Conservation (phyloP, 768 basidiomycete genomes). For the Leucosporidium yakuticum region DNA sequence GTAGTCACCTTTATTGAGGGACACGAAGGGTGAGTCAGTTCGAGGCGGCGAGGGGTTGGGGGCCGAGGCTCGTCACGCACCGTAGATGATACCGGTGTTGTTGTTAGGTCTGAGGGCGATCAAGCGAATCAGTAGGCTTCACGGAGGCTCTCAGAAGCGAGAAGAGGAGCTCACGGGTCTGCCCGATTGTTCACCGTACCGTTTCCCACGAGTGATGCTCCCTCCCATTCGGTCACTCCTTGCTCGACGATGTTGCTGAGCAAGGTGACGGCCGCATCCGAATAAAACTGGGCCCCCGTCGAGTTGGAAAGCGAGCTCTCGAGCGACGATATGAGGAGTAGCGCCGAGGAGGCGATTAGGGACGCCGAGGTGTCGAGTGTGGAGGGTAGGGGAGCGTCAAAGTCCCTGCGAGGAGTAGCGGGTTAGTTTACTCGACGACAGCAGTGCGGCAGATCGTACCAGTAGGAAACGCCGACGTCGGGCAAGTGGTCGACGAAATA, state of each 20-base stretch:
- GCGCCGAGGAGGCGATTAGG: constrained; percentile 4
- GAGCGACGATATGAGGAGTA: constrained; percentile 54
- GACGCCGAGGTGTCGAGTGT: constrained; percentile 11
- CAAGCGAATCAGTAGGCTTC: too few species aligned
- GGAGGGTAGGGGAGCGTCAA: neutral
- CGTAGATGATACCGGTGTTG: constrained; percentile 8
- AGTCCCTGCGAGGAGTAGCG: constrained; percentile 1
- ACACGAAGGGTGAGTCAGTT: neutral
- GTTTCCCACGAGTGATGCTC: constrained; percentile 4
- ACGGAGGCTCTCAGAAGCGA: too few species aligned
- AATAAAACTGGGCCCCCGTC: constrained; percentile 51
- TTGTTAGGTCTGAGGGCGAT: neutral
- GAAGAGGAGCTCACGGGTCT: neutral
- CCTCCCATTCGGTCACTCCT: neutral
- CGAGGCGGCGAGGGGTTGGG: neutral
- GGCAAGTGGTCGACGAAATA: constrained; percentile 5
- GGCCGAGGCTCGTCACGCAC: too few species aligned
- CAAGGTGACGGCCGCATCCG: neutral
- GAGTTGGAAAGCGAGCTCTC: constrained; percentile 88
- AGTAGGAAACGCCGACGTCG: constrained; percentile 5
- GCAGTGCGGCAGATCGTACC: neutral
- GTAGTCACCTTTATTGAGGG: neutral
- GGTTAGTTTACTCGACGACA: neutral
- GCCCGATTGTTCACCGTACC: constrained; percentile 17
- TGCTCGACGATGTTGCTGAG: neutral